Evolutionary conservation across 129 eudicot genomes (phyloP).

Genomic region (Helichrysum umbraculigerum): DNA sequence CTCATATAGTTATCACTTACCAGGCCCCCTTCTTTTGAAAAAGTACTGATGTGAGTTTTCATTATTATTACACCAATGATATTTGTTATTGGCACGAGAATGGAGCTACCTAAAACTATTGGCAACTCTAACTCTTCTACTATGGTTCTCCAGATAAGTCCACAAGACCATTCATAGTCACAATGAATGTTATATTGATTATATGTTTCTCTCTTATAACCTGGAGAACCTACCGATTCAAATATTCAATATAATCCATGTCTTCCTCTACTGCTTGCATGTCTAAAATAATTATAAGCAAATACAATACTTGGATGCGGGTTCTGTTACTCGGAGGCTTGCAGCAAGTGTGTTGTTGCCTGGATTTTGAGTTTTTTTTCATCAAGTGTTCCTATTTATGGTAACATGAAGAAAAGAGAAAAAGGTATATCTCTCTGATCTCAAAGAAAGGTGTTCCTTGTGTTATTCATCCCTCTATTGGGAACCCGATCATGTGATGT

Average conservation of each 20-base stretch:
- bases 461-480: not conserved
- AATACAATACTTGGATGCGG: not conserved
- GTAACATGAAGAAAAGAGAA: not conserved
- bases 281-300: not conserved
- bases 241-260: no score
- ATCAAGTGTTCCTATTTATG: not conserved
- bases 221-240: no score
- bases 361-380: not conserved
- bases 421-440: not conserved
- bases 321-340: not conserved
- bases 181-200: not conserved
- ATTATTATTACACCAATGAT: not conserved
- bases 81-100: not conserved
- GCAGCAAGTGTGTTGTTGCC: not conserved
- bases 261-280: no score
- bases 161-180: not conserved
- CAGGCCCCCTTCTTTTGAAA: not conserved
- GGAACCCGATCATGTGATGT: not conserved
- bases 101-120: not conserved
- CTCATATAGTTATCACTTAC: not conserved
- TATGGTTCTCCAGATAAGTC: not conserved
- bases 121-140: not conserved
- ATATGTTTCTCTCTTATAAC: not conserved
- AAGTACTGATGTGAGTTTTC: not conserved
- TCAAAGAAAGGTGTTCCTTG: not conserved